Evolutionary conservation across 352 stramenopile species (phyloP), one percentile per base, ranked within the genome.

Genomic region (Pythium plurisporium): DNA sequence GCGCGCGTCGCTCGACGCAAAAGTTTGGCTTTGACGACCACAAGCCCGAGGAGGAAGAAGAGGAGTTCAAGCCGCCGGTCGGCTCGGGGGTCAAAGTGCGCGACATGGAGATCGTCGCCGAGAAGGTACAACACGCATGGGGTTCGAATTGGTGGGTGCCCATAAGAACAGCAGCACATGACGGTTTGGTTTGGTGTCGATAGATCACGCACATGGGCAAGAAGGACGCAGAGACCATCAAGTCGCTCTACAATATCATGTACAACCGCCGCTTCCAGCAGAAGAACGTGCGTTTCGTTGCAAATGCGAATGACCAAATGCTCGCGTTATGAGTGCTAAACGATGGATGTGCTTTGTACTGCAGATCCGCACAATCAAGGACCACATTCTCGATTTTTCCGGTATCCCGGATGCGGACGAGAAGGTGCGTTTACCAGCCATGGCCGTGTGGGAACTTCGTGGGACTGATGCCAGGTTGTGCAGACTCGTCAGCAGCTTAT

Each of bases 171-270:
- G 23, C 14, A 5, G 23, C 14, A 20, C 6, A 36, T 62, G 49
- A 46, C 26, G 20, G 6, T 47, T 31, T 40, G 5, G 43, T 5
- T 42, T n/a, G 5, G 6, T 42, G 4, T 10, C 4, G n/a, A 27
- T 34, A 91, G 79, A 65, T 93, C 14, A 70, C 79, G 37, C 72
- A 73, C 50, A 70, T 89, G 42, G 65, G 67, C 44, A 93, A 93
- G 68, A 87, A 87, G 58, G 64, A 93, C 30, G 59, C 55, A 4
- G 83, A 93, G 44, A 77, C 77, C 56, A 64, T 88, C 58, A 89
- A 88, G 60, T 73, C 80, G 59, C 77, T 93, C n/a, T 93, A 93
- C 65, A 77, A 51, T 46, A 73, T 89, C 58, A 87, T 93, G 77
- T 93, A 83, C 57, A 64, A 67, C 19, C 79, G 83, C 27, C 83